Evolutionary conservation across 2,329 filamentous ascomycete species (phyloP).

Genomic region (Amylocarpus encephaloides): DNA sequence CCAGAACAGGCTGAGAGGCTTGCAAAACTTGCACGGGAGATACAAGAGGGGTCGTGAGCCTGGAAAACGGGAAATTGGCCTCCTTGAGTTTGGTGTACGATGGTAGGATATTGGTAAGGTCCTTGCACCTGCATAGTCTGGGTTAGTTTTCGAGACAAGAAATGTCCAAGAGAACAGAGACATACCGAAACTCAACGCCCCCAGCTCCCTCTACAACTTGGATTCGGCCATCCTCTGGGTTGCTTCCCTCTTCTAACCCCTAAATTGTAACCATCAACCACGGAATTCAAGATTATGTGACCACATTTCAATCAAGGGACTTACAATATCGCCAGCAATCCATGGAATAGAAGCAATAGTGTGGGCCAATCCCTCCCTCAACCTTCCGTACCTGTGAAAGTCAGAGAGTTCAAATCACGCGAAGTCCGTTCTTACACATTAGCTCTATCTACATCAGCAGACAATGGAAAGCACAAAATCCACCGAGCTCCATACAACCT

Average conservation of each 20-base stretch:
- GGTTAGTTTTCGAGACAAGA: neutral
- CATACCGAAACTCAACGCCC: constrained; percentile 11
- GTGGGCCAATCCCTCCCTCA: constrained; percentile 12
- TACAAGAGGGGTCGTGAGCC: constrained; percentile 10
- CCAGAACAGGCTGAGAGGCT: constrained; percentile 33
- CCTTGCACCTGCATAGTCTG: constrained; percentile 11
- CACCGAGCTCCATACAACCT: constrained; percentile 14
- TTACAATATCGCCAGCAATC: constrained; percentile 15
- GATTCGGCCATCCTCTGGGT: constrained; percentile 7
- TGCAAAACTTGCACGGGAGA: constrained; percentile 14
- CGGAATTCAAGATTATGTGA: neutral
- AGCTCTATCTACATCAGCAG: constrained; percentile 3
- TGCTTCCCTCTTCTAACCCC: constrained; percentile 11
- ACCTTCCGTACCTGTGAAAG: constrained; percentile 7
- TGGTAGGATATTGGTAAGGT: constrained; percentile 12
- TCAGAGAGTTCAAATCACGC: constrained; percentile 2
- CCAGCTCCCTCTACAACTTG: constrained; percentile 9
- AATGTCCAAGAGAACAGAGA: too few species aligned
- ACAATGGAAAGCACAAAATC: constrained; percentile 15
- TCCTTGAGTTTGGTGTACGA: constrained; percentile 13
- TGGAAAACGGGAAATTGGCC: constrained; percentile 15
- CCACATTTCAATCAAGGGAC: neutral
- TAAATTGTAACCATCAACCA: neutral
- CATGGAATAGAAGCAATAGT: constrained; percentile 16
- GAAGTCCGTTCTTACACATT: constrained; percentile 6